Evolutionary conservation across 2,329 filamentous ascomycete genomes (phyloP).

Genomic region (Capronia americana): DNA sequence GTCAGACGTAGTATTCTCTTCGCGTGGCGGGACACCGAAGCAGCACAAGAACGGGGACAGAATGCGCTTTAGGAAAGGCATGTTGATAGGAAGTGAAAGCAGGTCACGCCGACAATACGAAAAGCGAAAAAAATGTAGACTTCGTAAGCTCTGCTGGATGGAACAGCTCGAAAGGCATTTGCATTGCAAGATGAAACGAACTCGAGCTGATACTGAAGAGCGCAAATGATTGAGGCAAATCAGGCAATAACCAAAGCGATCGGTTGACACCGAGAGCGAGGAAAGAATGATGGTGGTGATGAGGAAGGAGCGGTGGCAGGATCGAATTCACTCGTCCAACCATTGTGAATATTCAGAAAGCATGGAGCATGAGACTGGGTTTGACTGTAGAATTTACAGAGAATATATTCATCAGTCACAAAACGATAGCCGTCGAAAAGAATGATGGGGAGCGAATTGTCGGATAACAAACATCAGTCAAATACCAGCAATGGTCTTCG

Average conservation of each 20-base stretch:
- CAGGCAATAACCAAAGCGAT: not conserved
- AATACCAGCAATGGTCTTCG: not conserved
- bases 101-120: constrained; percentile 22
- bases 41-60: constrained; percentile 30
- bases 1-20: constrained; percentile 19
- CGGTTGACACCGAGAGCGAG: not conserved
- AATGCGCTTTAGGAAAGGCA: constrained; percentile 20
- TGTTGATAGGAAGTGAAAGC: constrained; percentile 22
- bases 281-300: not conserved
- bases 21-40: constrained; percentile 18
- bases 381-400: not conserved
- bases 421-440: not conserved
- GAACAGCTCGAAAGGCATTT: constrained; percentile 13
- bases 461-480: not conserved
- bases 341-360: not conserved
- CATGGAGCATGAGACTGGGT: not conserved
- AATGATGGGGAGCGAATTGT: not conserved
- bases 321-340: not conserved
- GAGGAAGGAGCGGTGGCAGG: not conserved
- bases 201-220: constrained; percentile 7
- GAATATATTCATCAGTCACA: not conserved
- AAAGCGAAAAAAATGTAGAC: constrained; percentile 23
- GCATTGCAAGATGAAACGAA: constrained; percentile 4
- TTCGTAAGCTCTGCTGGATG: constrained; percentile 23
- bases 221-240: not conserved